Evolutionary conservation across 2,329 filamentous ascomycete species (phyloP).

Genomic region (Ceratocystis diversiconidia): DNA sequence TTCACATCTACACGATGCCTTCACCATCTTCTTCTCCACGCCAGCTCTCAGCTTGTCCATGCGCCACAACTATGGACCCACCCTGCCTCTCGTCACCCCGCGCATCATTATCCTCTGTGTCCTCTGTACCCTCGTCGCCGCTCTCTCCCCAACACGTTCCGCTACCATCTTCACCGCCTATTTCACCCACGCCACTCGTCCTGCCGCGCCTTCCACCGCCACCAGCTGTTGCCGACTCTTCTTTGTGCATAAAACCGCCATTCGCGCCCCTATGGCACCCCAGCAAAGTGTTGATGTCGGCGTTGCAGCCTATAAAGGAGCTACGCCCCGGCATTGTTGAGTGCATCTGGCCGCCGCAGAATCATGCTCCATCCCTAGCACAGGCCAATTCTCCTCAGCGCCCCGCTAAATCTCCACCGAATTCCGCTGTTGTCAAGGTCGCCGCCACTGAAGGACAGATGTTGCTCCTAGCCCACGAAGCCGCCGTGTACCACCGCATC

Average conservation of each 20-base stretch:
- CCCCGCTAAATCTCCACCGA: not conserved
- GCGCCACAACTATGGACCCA: not conserved
- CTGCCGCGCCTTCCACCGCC: not conserved
- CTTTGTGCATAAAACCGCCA: not conserved
- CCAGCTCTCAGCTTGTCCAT: not conserved
- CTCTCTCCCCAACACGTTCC: not conserved
- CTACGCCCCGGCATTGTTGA: conserved; percentile 2
- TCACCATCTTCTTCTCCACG: not conserved
- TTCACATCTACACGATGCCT: not conserved
- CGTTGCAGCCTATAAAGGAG: not conserved
- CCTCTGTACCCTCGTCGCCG: not conserved
- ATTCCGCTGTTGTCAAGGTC: not conserved
- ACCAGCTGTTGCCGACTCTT: not conserved
- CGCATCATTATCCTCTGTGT: not conserved
- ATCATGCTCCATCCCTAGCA: not conserved
- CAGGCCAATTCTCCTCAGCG: not conserved
- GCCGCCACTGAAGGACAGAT: conserved; percentile 6
- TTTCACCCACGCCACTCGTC: not conserved
- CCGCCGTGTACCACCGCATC: not conserved
- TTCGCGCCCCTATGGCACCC: conserved; percentile 5
- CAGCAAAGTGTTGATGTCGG: not conserved
- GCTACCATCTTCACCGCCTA: not conserved
- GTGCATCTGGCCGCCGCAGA: not conserved
- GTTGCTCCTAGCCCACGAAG: conserved; percentile 2
- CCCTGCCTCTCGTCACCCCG: not conserved